A percentile compares a stretch with the other conserved stretches of the same genome.
Evolutionary conservation across 768 basidiomycete genomes (phyloP).

Genomic region (Agaricus subrufescens): DNA sequence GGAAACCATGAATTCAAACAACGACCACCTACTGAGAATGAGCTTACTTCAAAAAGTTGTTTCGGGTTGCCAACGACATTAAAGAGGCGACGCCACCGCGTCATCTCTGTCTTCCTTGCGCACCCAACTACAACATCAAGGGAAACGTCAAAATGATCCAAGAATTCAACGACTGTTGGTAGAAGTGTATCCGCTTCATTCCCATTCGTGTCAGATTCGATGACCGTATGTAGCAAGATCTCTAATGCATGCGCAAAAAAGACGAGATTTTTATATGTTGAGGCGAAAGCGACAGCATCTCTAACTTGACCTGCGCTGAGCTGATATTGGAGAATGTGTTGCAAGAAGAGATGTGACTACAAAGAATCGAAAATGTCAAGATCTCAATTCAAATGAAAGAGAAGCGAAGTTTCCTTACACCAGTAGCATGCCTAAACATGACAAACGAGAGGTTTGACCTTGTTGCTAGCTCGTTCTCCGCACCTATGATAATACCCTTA

Average conservation of each 20-base stretch:
- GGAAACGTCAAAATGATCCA: conserved; percentile 90
- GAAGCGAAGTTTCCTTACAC: conserved; percentile 43
- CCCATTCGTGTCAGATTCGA: conserved; percentile 70
- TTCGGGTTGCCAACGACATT: conserved; percentile 89
- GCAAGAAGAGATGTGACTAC: conserved; percentile 91
- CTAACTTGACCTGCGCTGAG: conserved; percentile 57
- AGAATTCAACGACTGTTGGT: conserved; percentile 74
- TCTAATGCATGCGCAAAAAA: conserved; percentile 95
- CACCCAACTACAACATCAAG: conserved; percentile 94
- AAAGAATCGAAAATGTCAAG: neutral
- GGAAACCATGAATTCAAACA: neutral
- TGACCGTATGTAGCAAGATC: conserved; percentile 88
- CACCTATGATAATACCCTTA: conserved; percentile 97
- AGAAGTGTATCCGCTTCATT: conserved; percentile 40
- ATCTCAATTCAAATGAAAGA: neutral
- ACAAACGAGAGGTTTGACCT: conserved; percentile 79
- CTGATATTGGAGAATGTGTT: conserved; percentile 84
- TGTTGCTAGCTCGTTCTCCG: conserved; percentile 81
- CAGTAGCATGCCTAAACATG: conserved; percentile 88
- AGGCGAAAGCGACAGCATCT: conserved; percentile 83
- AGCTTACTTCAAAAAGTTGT: conserved; percentile 77
- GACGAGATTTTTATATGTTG: conserved; percentile 81
- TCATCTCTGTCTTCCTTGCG: conserved; percentile 93
- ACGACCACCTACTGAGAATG: neutral
- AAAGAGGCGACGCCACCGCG: conserved; percentile 86